phyloP scores from a whole-genome alignment of 2,329 filamentous ascomycete genomes.

The Madurella fahalii region DNA sequence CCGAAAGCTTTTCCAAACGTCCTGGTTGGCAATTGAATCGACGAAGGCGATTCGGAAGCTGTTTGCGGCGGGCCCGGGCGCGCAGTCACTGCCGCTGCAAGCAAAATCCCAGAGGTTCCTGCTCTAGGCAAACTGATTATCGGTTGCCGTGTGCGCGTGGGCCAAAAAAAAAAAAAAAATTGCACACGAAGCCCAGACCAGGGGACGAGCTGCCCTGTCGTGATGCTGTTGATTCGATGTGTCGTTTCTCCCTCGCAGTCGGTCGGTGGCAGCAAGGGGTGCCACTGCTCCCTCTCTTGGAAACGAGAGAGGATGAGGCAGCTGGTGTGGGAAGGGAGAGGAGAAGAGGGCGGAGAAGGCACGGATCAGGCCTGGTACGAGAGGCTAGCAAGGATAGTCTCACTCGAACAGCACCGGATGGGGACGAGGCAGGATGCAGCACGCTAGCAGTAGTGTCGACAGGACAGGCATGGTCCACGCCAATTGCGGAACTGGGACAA shows the following conservation, averaged over 20 bases:
- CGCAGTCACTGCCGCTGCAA: too few relatives aligned
- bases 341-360: constrained; percentile 18
- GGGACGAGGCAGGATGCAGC: constrained; percentile 27
- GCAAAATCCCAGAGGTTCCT: too few relatives aligned
- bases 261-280: not conserved
- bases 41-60: not conserved
- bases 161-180: too few relatives aligned
- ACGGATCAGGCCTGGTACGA: constrained; percentile 17
- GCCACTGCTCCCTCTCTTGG: not conserved
- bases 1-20: not conserved
- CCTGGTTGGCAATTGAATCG: not conserved
- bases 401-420: constrained; percentile 19
- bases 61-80: not conserved
- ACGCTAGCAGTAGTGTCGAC: constrained; percentile 26
- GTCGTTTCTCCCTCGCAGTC: not conserved
- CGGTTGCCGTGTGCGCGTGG: too few relatives aligned
- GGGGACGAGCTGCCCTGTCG: not conserved
- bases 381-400: constrained; percentile 21
- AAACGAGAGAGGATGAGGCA: constrained; percentile 1
- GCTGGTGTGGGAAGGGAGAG: constrained; percentile 15
- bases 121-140: too few relatives aligned
- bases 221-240: not conserved
- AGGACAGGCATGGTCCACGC: constrained; percentile 23
- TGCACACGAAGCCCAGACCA: too few relatives aligned
- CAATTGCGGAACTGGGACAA: constrained; percentile 23